Evolutionary conservation across 257 asterid genomes (phyloP).

Genomic region (Osmanthus fragrans): DNA sequence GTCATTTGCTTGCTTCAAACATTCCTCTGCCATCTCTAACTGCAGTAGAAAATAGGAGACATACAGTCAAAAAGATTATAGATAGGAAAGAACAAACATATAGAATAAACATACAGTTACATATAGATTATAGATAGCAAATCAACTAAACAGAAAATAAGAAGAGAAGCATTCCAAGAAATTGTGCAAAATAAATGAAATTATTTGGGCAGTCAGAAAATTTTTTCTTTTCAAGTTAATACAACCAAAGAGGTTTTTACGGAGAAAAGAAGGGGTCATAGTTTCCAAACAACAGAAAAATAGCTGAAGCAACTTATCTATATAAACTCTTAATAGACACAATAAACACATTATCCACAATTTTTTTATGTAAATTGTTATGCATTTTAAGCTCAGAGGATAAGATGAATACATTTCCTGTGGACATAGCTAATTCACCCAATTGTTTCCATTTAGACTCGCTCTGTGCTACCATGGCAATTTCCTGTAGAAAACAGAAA

Average conservation of each 20-base stretch:
- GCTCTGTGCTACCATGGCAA: slow-evolving; percentile 70
- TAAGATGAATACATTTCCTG: slow-evolving; percentile 66
- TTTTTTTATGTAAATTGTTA: background rate
- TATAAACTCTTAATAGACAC: too few relatives aligned
- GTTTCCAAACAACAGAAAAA: background rate
- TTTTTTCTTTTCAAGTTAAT: background rate
- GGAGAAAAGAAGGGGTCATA: background rate
- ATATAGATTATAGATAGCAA: background rate
- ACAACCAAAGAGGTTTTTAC: background rate
- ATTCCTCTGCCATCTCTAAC: slow-evolving; percentile 92
- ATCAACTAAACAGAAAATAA: background rate
- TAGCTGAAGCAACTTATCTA: background rate
- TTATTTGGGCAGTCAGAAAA: background rate
- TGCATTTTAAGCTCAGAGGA: slow-evolving; percentile 18
- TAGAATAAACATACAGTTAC: too few relatives aligned
- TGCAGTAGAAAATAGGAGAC: slow-evolving; percentile 33
- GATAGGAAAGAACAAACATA: background rate
- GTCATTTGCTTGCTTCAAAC: slow-evolving; percentile 91
- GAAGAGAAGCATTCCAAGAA: background rate
- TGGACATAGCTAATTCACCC: slow-evolving; percentile 96
- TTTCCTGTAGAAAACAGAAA: slow-evolving; percentile 58
- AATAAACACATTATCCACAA: too few relatives aligned
- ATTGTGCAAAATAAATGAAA: background rate
- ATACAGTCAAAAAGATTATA: too few relatives aligned
- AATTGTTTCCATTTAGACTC: slow-evolving; percentile 95